phyloP scores from a whole-genome alignment of 1,284 basidiomycete genomes.

The Ganoderma lingzhi region DNA sequence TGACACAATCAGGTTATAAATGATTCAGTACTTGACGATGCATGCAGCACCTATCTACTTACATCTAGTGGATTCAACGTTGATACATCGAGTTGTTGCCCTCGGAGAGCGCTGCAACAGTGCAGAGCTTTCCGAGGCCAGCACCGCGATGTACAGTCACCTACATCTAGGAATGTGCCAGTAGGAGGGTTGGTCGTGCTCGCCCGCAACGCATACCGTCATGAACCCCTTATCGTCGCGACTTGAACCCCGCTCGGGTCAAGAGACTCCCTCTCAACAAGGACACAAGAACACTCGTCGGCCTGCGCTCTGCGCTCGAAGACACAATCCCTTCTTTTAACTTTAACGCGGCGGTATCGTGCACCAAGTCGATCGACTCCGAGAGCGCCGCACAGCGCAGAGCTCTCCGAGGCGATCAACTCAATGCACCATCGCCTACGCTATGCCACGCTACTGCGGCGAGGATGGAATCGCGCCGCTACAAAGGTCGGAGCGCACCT shows the following conservation, averaged over 20 bases:
- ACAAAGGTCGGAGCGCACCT: neutral
- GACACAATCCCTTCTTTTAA: neutral
- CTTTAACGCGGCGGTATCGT: neutral
- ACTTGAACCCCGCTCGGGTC: too few species aligned
- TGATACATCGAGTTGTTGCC: neutral
- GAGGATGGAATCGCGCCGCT: neutral
- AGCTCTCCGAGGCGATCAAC: neutral
- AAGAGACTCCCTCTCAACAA: too few species aligned
- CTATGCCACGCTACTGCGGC: neutral
- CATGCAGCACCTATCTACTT: neutral
- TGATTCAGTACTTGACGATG: neutral
- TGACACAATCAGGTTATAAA: neutral
- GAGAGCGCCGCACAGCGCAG: neutral
- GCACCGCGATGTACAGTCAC: neutral
- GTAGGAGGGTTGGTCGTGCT: too few species aligned
- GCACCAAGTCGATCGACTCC: neutral
- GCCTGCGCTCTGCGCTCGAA: neutral
- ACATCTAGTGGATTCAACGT: too few species aligned
- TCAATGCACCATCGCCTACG: neutral
- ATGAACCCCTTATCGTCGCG: too few species aligned
- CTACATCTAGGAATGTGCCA: neutral
- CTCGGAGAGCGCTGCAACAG: neutral
- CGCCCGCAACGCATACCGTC: too few species aligned
- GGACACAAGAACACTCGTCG: too few species aligned
- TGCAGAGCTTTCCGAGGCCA: conserved; percentile 1